Conservation (phyloP, 768 basidiomycete species). For the Cystobasidium ongulense region DNA sequence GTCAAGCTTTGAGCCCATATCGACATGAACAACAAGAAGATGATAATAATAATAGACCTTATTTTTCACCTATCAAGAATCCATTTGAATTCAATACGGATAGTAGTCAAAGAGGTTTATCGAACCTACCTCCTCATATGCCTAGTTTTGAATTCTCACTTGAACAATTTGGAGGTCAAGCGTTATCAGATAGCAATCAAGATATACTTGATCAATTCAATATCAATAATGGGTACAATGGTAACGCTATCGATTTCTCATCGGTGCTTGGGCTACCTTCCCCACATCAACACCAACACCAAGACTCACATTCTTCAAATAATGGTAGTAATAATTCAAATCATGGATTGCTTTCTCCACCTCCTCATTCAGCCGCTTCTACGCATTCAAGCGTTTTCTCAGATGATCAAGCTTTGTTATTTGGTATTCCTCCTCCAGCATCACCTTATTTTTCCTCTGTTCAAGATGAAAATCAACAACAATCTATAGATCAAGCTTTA, state of each 20-base stretch:
- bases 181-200: neutral
- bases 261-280: conserved; percentile 4
- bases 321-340: neutral
- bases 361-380: neutral
- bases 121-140: neutral
- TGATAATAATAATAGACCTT: too few species aligned
- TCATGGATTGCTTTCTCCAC: conserved; percentile 2
- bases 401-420: neutral
- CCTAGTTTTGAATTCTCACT: conserved; percentile 21
- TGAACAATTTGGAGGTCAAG: conserved; percentile 6
- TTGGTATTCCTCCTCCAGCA: conserved; percentile 17
- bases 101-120: neutral
- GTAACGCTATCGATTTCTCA: conserved; percentile 4
- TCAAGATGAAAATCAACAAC: neutral
- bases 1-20: neutral
- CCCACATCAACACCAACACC: neutral
- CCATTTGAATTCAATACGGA: neutral
- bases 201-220: neutral
- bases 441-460: conserved; percentile 1
- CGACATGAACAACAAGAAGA: neutral
- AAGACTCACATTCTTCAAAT: neutral
- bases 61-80: neutral
- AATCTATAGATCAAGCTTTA: conserved; percentile 22
- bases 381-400: conserved; percentile 18
- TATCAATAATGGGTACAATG: neutral